phyloP scores from a whole-genome alignment of 2,329 filamentous ascomycete genomes.

The Leptosphaerulina australis region DNA sequence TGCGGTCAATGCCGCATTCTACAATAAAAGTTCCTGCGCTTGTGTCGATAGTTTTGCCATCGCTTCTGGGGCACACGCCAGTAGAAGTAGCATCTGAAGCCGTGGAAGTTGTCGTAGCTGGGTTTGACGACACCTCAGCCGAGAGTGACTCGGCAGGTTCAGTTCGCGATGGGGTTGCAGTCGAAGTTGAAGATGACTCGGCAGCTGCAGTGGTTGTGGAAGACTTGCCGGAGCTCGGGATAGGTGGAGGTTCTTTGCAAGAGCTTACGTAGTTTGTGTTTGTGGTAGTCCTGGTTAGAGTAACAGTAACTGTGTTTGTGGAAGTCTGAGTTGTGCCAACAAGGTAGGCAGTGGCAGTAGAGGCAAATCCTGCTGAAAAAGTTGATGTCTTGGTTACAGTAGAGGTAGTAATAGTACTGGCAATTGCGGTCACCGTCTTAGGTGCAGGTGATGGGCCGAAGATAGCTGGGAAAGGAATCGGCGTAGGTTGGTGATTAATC shows the following conservation, averaged over 20 bases:
- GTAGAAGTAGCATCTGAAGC: constrained; percentile 1
- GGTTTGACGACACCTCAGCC: background rate
- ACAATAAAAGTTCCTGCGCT: constrained; percentile 1
- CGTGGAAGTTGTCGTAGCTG: background rate
- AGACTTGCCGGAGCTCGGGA: background rate
- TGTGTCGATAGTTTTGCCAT: constrained; percentile 6
- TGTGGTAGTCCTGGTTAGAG: background rate
- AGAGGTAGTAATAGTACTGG: constrained; percentile 1
- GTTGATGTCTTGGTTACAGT: background rate
- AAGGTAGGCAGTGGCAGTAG: constrained; percentile 2
- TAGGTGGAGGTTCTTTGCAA: background rate
- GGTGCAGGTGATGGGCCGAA: constrained; percentile 9
- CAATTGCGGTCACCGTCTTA: constrained; percentile 1
- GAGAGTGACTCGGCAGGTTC: no score
- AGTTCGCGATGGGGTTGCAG: background rate
- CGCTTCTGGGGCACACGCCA: background rate
- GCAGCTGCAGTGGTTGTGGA: background rate
- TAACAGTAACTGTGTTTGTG: constrained; percentile 6
- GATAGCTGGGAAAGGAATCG: background rate
- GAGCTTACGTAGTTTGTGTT: constrained; percentile 13
- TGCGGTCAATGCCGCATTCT: constrained; percentile 7
- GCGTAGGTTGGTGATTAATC: background rate
- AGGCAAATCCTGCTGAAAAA: background rate
- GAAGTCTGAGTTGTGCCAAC: constrained; percentile 3
- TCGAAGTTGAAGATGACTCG: background rate